phyloP scores from a whole-genome alignment of 306 rosid species.

The Benincasa hispida region DNA sequence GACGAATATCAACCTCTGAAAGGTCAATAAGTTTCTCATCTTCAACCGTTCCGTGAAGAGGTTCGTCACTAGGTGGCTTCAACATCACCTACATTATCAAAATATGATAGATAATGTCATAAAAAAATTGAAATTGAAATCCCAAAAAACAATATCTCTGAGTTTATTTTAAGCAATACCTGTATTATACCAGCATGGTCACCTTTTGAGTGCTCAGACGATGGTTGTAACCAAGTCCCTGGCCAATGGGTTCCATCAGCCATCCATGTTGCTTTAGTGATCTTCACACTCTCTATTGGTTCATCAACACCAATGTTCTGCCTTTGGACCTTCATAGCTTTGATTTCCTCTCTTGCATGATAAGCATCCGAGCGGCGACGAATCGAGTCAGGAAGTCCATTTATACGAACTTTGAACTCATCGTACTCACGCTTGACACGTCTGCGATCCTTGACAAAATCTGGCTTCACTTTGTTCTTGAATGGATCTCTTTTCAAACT shows the following conservation, averaged over 20 bases:
- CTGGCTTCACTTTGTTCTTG: slow-evolving; percentile 72
- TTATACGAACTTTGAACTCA: slow-evolving; percentile 88
- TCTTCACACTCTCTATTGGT: slow-evolving; percentile 51
- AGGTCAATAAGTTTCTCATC: slow-evolving; percentile 55
- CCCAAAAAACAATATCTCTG: neutral
- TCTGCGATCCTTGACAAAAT: slow-evolving; percentile 91
- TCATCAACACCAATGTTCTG: slow-evolving; percentile 65
- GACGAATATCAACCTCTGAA: slow-evolving; percentile 73
- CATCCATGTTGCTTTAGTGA: slow-evolving; percentile 97
- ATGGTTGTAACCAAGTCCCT: slow-evolving; percentile 78
- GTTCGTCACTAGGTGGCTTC: slow-evolving; percentile 95
- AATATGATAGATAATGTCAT: neutral
- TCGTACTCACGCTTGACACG: slow-evolving; percentile 94
- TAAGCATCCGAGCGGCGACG: slow-evolving; percentile 93
- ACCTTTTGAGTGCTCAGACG: slow-evolving; percentile 66
- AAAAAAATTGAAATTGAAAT: no score
- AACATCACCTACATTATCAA: slow-evolving; percentile 70
- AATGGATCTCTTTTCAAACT: slow-evolving; percentile 82
- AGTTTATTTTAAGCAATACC: slow-evolving; percentile 22
- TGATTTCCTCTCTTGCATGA: slow-evolving; percentile 92
- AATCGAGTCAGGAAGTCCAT: slow-evolving; percentile 85
- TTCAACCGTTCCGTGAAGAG: slow-evolving; percentile 59
- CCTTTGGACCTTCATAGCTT: slow-evolving; percentile 80
- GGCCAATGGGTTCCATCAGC: slow-evolving; percentile 99
- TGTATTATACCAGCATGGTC: slow-evolving; percentile 97